phyloP scores from a whole-genome alignment of 805 yeast species.

The Isabelozyma gotoi region DNA sequence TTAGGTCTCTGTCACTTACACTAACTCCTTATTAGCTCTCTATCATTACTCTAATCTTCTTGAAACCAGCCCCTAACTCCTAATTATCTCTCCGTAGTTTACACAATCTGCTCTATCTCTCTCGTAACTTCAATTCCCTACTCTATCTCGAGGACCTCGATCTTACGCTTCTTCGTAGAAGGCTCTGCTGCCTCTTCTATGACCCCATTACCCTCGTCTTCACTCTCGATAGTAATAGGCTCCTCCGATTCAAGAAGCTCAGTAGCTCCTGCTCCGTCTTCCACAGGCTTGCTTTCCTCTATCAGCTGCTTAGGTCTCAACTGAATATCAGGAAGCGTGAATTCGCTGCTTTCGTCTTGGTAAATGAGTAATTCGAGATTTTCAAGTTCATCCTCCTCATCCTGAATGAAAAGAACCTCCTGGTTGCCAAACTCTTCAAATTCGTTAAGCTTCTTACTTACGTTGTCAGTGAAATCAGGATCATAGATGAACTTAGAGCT shows the following conservation, averaged over 20 bases:
- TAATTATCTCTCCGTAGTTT: too few relatives aligned
- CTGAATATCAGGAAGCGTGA: slow-evolving; percentile 13
- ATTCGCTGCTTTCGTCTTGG: neutral
- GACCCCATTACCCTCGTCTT: slow-evolving; percentile 9
- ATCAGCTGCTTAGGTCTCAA: slow-evolving; percentile 15
- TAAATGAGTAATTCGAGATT: slow-evolving; percentile 60
- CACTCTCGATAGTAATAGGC: slow-evolving; percentile 11
- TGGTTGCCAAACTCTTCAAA: slow-evolving; percentile 57
- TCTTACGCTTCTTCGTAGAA: slow-evolving; percentile 1
- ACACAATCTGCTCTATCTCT: neutral
- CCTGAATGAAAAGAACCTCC: slow-evolving; percentile 67
- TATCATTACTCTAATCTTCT: too few relatives aligned
- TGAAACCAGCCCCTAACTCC: too few relatives aligned
- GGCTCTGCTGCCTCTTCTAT: slow-evolving; percentile 9
- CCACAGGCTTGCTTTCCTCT: slow-evolving; percentile 10
- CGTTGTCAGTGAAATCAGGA: slow-evolving; percentile 83
- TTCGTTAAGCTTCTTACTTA: slow-evolving; percentile 44
- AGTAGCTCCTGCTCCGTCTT: slow-evolving; percentile 3
- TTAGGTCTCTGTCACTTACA: too few relatives aligned
- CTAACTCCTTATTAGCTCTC: too few relatives aligned
- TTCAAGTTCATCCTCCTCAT: slow-evolving; percentile 70
- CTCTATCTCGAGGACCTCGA: slow-evolving; percentile 2
- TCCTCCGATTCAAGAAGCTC: slow-evolving; percentile 1
- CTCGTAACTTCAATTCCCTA: neutral
- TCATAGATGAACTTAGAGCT: slow-evolving; percentile 70